Evolutionary conservation across 1,139 yeast genomes (phyloP).

Genomic region (Hemisphaericaspora lyxosophila): DNA sequence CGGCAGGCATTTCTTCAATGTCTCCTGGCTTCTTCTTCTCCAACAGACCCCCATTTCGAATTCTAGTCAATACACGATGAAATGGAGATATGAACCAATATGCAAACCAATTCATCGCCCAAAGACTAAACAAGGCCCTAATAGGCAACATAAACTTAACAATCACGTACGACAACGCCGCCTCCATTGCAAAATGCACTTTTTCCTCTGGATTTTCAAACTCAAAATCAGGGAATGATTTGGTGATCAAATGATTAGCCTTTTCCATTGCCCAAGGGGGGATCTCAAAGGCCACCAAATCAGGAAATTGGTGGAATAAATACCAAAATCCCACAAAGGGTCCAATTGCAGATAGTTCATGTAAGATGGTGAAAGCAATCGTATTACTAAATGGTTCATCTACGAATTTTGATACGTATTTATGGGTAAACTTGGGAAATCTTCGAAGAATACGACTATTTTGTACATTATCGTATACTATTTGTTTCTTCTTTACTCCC

Average conservation of each 20-base stretch:
- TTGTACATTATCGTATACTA: not conserved
- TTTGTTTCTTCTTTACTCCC: conserved; percentile 1
- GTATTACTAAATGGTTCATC: conserved; percentile 69
- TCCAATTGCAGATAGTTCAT: conserved; percentile 79
- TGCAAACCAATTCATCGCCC: conserved; percentile 70
- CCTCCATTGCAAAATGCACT: conserved; percentile 64
- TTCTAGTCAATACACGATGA: too few relatives aligned
- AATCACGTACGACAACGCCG: conserved; percentile 84
- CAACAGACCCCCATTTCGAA: too few relatives aligned
- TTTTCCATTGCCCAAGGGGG: conserved; percentile 67
- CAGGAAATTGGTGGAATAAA: conserved; percentile 55
- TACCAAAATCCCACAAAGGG: conserved; percentile 83
- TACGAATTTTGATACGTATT: conserved; percentile 49
- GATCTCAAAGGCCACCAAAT: conserved; percentile 48
- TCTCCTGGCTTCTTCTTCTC: conserved; percentile 2
- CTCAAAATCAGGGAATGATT: conserved; percentile 36
- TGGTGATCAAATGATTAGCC: conserved; percentile 61
- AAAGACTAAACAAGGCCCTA: conserved; percentile 55
- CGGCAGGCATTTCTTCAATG: not conserved
- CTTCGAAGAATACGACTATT: conserved; percentile 37
- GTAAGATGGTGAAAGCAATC: conserved; percentile 75
- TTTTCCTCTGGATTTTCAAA: conserved; percentile 48
- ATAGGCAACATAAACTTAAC: conserved; percentile 67
- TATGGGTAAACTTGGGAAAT: conserved; percentile 50
- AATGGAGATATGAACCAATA: conserved; percentile 57